These are phyloP conservation scores for Cystobasidium onofrii DNA, from an alignment of 768 basidiomycete genomes.

Conservation along the genomic window DNA sequence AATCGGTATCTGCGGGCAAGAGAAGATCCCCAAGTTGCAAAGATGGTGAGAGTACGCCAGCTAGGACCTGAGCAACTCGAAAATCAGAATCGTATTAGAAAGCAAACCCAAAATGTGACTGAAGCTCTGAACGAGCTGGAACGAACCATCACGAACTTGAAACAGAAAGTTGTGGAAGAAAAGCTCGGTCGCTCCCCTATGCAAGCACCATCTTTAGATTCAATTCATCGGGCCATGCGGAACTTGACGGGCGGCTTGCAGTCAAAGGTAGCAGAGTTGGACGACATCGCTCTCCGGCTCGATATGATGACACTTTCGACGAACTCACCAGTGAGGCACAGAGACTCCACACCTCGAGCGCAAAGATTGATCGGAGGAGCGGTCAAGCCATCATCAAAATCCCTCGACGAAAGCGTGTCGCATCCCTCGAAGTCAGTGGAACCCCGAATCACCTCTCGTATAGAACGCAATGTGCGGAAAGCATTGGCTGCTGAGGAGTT, in stretches of 20 bases:
- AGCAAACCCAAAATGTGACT: constrained; percentile 58
- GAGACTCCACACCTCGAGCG: background rate
- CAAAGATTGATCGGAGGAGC: background rate
- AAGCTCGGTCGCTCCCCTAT: constrained; percentile 40
- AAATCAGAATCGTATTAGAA: constrained; percentile 66
- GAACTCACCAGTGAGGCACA: background rate
- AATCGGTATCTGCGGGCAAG: constrained; percentile 68
- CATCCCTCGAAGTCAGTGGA: background rate
- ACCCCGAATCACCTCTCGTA: background rate
- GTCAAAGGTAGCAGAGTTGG: constrained; percentile 44
- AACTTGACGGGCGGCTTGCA: constrained; percentile 59
- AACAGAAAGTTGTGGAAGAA: constrained; percentile 59
- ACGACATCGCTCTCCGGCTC: constrained; percentile 44
- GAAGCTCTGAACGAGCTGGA: constrained; percentile 73
- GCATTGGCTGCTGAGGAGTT: constrained; percentile 24
- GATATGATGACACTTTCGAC: constrained; percentile 15
- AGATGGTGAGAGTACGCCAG: constrained; percentile 63
- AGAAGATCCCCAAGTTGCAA: constrained; percentile 68
- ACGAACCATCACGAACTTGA: constrained; percentile 59
- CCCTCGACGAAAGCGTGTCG: background rate
- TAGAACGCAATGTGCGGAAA: background rate
- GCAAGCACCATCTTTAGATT: constrained; percentile 77
- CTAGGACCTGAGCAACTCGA: constrained; percentile 82
- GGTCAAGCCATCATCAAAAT: background rate
- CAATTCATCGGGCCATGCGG: constrained; percentile 70